Conservation (phyloP, 78 protist genomes). For the Corallochytrium limacisporum region DNA sequence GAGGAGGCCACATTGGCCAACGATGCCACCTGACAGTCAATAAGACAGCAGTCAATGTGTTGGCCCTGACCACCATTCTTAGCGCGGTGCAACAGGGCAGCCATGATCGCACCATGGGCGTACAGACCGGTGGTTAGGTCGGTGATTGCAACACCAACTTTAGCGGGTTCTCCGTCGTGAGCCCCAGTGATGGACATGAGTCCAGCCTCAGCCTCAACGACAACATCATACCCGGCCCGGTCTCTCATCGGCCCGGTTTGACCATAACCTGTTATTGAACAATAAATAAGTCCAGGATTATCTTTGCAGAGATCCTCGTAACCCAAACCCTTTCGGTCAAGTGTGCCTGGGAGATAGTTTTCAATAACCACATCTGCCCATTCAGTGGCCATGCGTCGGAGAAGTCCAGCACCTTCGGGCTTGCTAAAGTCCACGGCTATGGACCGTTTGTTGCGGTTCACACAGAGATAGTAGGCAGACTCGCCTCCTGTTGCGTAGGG, state of each 20-base stretch:
- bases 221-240: slow-evolving; percentile 2
- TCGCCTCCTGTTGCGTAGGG: not conserved
- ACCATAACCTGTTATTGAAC: slow-evolving; percentile 6
- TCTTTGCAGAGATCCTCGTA: not conserved
- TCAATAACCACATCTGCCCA: slow-evolving; percentile 11
- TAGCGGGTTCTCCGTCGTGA: slow-evolving; percentile 2
- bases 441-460: slow-evolving; percentile 6
- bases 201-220: not conserved
- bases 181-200: slow-evolving; percentile 13
- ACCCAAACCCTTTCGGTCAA: not conserved
- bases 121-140: slow-evolving; percentile 14
- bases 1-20: not conserved
- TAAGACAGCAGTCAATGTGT: not conserved
- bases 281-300: not conserved
- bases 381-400: not conserved
- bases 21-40: slow-evolving; percentile 2
- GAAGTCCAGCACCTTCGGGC: not conserved
- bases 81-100: not conserved
- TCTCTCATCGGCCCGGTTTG: not conserved
- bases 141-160: slow-evolving; percentile 4
- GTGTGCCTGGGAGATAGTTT: slow-evolving; percentile 11
- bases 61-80: not conserved
- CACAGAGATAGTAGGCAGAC: slow-evolving; percentile 7
- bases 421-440: not conserved
- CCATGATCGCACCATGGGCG: not conserved